Evolutionary conservation across 2,329 filamentous ascomycete genomes (phyloP), one percentile per base, ranked within the genome.

Genomic region (Colletotrichum sp.): DNA sequence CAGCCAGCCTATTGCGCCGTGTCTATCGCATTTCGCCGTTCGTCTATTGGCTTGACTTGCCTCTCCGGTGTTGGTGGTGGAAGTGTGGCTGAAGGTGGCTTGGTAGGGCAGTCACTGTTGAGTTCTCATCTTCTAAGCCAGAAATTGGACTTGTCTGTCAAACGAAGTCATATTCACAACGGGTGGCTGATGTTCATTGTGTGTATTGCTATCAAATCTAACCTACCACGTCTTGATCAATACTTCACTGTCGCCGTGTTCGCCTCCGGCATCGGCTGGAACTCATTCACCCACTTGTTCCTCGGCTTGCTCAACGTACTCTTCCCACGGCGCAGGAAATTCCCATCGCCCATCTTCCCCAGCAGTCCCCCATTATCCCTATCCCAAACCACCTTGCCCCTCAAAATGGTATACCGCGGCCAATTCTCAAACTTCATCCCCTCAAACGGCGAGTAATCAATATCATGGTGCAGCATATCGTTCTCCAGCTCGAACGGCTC

Each of bases 381-480:
- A 77, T 90, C 89, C 90, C 89, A 93, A 2, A 92, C 88, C 0
- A 93, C 86, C 76, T 89, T 82, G 0, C 92, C 92, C 71, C 92
- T 83, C 57, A 93, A 78, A 9, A 93, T 85, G 0, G 91, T 93
- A 79, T 90, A 92, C 24, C 91, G 85, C 13, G 91, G 91, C 91
- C 92, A 93, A 73, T 93, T 90, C 32, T 85, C 86, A 55, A 93
- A 79, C n/a, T 80, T 83, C 65, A 85, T 86, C 0, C 91, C 91
- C 80, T 93, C 91, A 78, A 90, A 93, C 0, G 91, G 91, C 10
- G 91, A 92, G 79, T 93, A 92, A 79, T 93, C 91, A 4, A 92
- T 88, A 76, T 90, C 87, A 80, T 93, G 91, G 81, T 93, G 91
- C 77, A 93, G 81, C 83, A 89, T 88, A 9, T 84, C 83, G 78